Base-by-base conservation (phyloP, 371 early-diverging fungal species). In the Spraguea lophii region DNA sequence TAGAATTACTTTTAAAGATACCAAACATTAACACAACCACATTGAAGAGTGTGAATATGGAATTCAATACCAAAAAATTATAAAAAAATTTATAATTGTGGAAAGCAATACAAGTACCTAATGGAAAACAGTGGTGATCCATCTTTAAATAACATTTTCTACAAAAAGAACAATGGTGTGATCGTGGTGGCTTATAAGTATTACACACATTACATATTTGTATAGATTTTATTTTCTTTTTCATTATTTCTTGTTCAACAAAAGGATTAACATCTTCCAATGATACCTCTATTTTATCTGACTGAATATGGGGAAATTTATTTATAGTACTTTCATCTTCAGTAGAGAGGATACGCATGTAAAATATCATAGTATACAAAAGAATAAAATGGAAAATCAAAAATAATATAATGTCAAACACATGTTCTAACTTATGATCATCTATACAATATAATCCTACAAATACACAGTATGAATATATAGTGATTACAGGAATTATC, bases 121-220 rank as follows among this genome's bases (percentile, higher is more conserved):
- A 26, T 35, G 61, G 46, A 0, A n/a, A 3, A 47, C 69, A 68
- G 45, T 74, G 71, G 51, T 72, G 72, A 50, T 72, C 70, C 61
- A 61, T 62, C 46, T 62, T 61, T 12, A 72, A 59, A 41, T 60
- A 57, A 56, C 75, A 74, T 47, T 57, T 49, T 19, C 64, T 56
- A 46, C 73, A 74, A 57, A 16, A 48, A 10, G 17, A 24, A 46
- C 75, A 74, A 45, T 74, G 75, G 51, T 73, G 72, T 10, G 66
- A 45, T 24, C 74, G 26, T 23, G 61, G 59, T 10, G 74, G 74
- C 49, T 73, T 72, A 41, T 68, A 68, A 12, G 64, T 69, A 6
- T 63, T 55, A 46, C 74, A 74, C 12, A 55, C 60, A n/a, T 42
- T 22, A 46, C 73, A 73, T 20, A 54, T 46, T 27, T 55, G 56